These are phyloP conservation scores for Geotrichum carabidarum DNA, from an alignment of 1,139 yeast species.

Conservation along the genomic window DNA sequence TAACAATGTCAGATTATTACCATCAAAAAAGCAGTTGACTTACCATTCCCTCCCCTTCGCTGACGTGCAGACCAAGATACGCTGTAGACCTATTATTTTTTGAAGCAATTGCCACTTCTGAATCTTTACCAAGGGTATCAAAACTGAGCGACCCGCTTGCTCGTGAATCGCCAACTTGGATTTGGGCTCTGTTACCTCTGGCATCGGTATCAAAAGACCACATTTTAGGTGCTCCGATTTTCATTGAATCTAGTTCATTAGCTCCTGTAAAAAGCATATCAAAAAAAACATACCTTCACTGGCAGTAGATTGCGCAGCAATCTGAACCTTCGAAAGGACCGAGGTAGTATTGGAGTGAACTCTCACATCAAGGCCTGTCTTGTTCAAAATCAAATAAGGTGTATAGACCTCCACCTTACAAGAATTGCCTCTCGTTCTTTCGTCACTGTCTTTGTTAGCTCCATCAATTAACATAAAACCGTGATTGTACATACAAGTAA, in stretches of 20 bases:
- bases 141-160: constrained; percentile 75
- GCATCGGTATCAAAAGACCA: constrained; percentile 72
- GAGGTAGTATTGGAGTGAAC: constrained; percentile 43
- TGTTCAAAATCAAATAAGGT: constrained; percentile 77
- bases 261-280: too few relatives aligned
- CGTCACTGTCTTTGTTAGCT: constrained; percentile 42
- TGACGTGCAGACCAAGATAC: constrained; percentile 68
- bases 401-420: constrained; percentile 56
- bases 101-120: constrained; percentile 58
- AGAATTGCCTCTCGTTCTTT: constrained; percentile 18
- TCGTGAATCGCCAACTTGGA: constrained; percentile 62
- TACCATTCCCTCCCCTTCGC: constrained; percentile 72
- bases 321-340: constrained; percentile 8
- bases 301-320: constrained; percentile 17
- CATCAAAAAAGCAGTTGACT: neutral
- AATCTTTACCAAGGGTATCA: constrained; percentile 83
- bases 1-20: constrained; percentile 24
- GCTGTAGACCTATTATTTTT: constrained; percentile 51
- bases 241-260: constrained; percentile 28
- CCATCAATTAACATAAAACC: constrained; percentile 15
- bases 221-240: constrained; percentile 58
- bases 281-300: neutral
- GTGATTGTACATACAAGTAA: constrained; percentile 44
- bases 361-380: constrained; percentile 63
- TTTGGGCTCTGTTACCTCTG: constrained; percentile 59